phyloP scores from a whole-genome alignment of 2,329 filamentous ascomycete genomes.

The Sordariomycetes sp. region DNA sequence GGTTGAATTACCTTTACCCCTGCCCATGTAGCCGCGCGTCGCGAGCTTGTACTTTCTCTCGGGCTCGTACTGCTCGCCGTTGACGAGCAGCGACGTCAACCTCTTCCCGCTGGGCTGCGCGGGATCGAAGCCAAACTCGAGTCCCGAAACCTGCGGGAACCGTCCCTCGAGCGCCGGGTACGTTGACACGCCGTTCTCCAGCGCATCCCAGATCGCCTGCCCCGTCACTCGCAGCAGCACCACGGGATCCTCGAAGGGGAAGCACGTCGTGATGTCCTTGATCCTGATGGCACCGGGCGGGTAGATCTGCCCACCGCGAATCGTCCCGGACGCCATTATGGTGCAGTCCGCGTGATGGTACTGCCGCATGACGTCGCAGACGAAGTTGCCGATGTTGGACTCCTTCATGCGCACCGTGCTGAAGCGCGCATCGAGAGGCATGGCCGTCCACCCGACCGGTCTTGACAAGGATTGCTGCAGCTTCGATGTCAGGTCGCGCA shows the following conservation, averaged over 20 bases:
- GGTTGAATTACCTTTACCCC: conserved; percentile 52
- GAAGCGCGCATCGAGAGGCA: conserved; percentile 78
- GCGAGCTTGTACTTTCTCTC: conserved; percentile 61
- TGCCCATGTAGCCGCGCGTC: conserved; percentile 81
- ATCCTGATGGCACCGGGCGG: conserved; percentile 68
- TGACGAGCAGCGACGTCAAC: conserved; percentile 53
- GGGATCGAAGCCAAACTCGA: conserved; percentile 65
- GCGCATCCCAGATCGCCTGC: conserved; percentile 62
- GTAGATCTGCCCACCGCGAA: conserved; percentile 83
- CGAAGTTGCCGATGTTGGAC: conserved; percentile 83
- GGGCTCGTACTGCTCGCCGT: conserved; percentile 49
- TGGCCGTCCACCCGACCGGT: conserved; percentile 73
- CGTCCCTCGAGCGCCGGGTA: conserved; percentile 78
- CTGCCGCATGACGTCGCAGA: conserved; percentile 82
- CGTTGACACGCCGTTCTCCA: conserved; percentile 75
- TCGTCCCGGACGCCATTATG: conserved; percentile 78
- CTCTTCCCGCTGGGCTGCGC: conserved; percentile 49
- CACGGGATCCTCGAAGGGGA: conserved; percentile 86
- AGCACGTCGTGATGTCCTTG: conserved; percentile 80
- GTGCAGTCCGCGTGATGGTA: conserved; percentile 75
- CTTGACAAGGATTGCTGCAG: conserved; percentile 72
- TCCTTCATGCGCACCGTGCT: conserved; percentile 69
- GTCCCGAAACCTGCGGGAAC: conserved; percentile 82
- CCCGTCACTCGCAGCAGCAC: conserved; percentile 68
- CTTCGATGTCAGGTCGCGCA: conserved; percentile 60